These are phyloP conservation scores for Klebsormidium nitens DNA, from an alignment of 139 green algal species.

Conservation along the genomic window DNA sequence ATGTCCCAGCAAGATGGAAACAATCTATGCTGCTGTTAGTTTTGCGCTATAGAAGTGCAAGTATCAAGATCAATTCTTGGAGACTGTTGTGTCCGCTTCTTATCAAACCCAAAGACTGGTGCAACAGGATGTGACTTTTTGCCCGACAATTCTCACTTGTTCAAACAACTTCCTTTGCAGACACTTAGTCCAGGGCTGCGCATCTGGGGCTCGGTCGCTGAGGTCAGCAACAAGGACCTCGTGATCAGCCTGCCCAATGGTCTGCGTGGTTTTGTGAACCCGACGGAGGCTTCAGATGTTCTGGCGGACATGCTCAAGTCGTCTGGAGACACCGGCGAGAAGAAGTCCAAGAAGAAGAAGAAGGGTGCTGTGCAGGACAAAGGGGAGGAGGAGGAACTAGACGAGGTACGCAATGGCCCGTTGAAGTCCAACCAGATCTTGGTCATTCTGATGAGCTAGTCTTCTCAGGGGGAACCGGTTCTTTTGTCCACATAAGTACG, in stretches of 20 bases:
- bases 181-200: constrained; percentile 11
- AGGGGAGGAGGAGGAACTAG: neutral
- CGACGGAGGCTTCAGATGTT: constrained; percentile 60
- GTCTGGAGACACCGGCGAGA: neutral
- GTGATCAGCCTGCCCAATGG: constrained; percentile 74
- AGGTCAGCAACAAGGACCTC: constrained; percentile 59
- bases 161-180: constrained; percentile 14
- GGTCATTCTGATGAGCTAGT: no score
- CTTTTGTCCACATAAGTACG: no score
- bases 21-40: no score
- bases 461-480: no score
- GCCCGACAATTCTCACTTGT: neutral
- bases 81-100: no score
- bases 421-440: no score
- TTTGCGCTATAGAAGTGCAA: neutral
- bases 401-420: no score
- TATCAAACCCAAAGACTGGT: neutral
- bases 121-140: neutral
- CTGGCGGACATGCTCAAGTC: constrained; percentile 7
- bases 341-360: neutral
- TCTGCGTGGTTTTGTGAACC: constrained; percentile 57
- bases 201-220: constrained; percentile 47
- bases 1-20: neutral
- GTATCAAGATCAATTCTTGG: neutral
- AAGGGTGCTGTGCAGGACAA: neutral